Conservation (phyloP, 31 red algal genomes). For the Asparagopsis taxiformis region DNA sequence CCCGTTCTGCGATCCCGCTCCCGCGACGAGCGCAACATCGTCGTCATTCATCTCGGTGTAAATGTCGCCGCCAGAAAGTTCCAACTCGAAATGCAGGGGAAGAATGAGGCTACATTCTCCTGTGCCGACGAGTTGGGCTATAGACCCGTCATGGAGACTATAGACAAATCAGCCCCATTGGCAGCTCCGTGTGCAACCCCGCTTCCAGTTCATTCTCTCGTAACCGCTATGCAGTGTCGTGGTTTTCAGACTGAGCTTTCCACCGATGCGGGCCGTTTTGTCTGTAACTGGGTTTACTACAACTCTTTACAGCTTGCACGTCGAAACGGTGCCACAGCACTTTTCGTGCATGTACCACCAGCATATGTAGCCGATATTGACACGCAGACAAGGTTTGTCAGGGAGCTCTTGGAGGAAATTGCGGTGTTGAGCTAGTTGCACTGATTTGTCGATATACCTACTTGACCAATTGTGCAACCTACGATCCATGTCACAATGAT, state of each 20-base stretch:
- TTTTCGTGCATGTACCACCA: conserved; percentile 73
- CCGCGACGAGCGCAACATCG: neutral
- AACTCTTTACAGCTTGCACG: conserved; percentile 51
- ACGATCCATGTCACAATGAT: too few species aligned
- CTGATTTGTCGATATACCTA: too few species aligned
- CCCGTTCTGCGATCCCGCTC: neutral
- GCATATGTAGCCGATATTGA: conserved; percentile 33
- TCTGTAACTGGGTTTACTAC: conserved; percentile 95
- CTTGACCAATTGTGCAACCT: too few species aligned
- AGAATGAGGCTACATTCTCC: conserved; percentile 82
- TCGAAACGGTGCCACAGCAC: conserved; percentile 1
- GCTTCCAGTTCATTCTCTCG: conserved; percentile 15
- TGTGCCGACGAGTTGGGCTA: conserved; percentile 72
- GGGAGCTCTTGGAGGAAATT: conserved; percentile 35
- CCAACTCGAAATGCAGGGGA: conserved; percentile 66
- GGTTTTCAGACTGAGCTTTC: conserved; percentile 40
- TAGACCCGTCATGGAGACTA: conserved; percentile 36
- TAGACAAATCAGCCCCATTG: conserved; percentile 44
- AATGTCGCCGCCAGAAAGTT: conserved; percentile 69
- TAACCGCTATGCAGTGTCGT: conserved; percentile 13
- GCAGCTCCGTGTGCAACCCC: conserved; percentile 18
- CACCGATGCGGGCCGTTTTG: conserved; percentile 82
- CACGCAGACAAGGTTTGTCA: conserved; percentile 39
- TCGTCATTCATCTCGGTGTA: conserved; percentile 80
- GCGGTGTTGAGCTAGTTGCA: neutral